A percentile compares a stretch with the other conserved stretches of the same genome.
These are phyloP conservation scores for Elymus sibiricus DNA, from an alignment of 176 grass and related monocot genomes.

Conservation along the genomic window DNA sequence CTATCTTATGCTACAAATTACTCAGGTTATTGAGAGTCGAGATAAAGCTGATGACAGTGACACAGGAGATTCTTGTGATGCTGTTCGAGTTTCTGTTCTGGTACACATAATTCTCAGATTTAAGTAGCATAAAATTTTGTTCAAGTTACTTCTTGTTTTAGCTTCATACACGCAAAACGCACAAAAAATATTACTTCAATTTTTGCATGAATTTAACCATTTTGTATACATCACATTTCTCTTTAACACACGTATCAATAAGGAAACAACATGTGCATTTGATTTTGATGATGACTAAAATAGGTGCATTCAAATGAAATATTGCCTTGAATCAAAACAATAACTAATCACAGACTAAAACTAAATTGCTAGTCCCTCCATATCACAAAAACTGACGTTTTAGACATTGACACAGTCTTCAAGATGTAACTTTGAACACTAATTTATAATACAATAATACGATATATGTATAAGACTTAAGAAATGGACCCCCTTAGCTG, in stretches of 20 bases:
- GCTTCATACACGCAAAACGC: neutral
- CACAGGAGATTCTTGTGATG: conserved; percentile 63
- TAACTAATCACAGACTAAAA: neutral
- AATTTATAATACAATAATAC: neutral
- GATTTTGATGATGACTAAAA: neutral
- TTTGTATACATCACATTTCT: neutral
- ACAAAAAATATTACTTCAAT: neutral
- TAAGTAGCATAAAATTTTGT: neutral
- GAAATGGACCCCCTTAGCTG: neutral
- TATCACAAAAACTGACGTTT: neutral
- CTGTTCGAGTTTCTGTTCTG: conserved; percentile 88
- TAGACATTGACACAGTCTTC: neutral
- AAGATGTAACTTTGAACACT: neutral
- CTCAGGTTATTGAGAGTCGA: conserved; percentile 85
- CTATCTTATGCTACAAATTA: conserved; percentile 20
- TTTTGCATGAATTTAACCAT: neutral
- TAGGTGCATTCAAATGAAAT: neutral
- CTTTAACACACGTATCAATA: neutral
- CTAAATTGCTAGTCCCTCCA: neutral
- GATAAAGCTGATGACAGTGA: conserved; percentile 67
- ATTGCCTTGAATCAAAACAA: neutral
- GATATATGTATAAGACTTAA: neutral
- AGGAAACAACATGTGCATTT: neutral
- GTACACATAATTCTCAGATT: conserved; percentile 42
- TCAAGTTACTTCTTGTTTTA: neutral